A percentile compares a stretch with the other conserved stretches of the same genome.
phyloP scores from a whole-genome alignment of 2,329 filamentous ascomycete species.

The Ophiognomonia clavigignenti-juglandacearum region DNA sequence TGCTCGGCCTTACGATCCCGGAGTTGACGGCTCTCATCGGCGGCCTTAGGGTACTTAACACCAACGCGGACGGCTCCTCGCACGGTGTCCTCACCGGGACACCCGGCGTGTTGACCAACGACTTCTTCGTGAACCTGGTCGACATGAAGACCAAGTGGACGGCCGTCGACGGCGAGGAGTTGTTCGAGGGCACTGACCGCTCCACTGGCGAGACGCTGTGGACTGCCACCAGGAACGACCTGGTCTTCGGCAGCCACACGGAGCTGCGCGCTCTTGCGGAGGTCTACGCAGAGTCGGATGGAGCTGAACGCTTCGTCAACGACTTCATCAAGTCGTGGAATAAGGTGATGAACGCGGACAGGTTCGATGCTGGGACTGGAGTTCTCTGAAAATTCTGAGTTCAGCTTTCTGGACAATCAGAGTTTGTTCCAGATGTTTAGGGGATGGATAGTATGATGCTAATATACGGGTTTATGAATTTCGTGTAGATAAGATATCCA shows the following conservation, averaged over 20 bases:
- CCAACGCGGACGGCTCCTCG: conserved; percentile 66
- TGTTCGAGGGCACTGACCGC: conserved; percentile 13
- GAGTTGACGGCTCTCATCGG: conserved; percentile 68
- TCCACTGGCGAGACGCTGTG: conserved; percentile 59
- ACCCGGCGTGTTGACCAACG: conserved; percentile 67
- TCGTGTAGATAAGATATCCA: too few relatives aligned
- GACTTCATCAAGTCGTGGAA: conserved; percentile 69
- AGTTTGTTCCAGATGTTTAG: too few relatives aligned
- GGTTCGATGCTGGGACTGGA: conserved; percentile 46
- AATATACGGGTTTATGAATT: too few relatives aligned
- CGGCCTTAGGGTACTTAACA: conserved; percentile 63
- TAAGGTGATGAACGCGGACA: conserved; percentile 71
- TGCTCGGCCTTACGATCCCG: conserved; percentile 65
- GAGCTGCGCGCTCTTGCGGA: conserved; percentile 68
- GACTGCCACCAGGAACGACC: conserved; percentile 63
- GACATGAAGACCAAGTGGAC: conserved; percentile 61
- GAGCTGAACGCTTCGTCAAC: conserved; percentile 58
- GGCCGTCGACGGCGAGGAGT: conserved; percentile 6
- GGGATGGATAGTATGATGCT: too few relatives aligned
- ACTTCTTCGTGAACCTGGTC: conserved; percentile 78
- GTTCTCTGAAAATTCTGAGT: background rate
- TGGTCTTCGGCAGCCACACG: conserved; percentile 69
- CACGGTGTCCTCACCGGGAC: conserved; percentile 64
- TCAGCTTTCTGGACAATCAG: too few relatives aligned
- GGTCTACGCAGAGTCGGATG: conserved; percentile 60